Conservation (phyloP, 129 eudicot species). For the Solidago caesia region DNA sequence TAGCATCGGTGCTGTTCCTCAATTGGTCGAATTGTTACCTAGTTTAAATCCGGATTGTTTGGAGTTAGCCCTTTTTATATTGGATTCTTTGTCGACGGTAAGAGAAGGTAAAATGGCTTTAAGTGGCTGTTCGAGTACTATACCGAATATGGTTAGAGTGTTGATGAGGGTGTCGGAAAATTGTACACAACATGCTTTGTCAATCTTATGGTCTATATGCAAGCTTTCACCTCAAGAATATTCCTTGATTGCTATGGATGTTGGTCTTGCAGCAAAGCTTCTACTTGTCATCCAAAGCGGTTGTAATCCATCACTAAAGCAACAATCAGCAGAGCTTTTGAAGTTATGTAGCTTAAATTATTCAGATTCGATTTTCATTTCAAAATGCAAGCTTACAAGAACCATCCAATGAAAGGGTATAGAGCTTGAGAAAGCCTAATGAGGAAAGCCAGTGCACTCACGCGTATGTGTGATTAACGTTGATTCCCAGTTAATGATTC, state of each 20-base stretch:
- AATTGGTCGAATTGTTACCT: constrained; percentile 14
- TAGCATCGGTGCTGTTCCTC: constrained; percentile 20
- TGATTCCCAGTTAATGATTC: neutral
- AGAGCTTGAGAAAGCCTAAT: neutral
- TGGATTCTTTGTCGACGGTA: constrained; percentile 8
- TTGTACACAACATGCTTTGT: constrained; percentile 16
- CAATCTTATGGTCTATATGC: constrained; percentile 22
- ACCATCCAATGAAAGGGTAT: constrained; percentile 11
- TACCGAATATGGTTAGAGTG: constrained; percentile 19
- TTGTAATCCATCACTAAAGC: constrained; percentile 21
- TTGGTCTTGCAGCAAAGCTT: constrained; percentile 24
- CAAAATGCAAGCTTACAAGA: constrained; percentile 22
- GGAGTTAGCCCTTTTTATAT: constrained; percentile 4
- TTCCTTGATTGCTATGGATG: constrained; percentile 19
- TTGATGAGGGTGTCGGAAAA: constrained; percentile 22
- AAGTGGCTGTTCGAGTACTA: constrained; percentile 16
- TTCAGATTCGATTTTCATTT: constrained; percentile 18
- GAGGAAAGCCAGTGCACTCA: neutral
- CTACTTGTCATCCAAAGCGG: constrained; percentile 24
- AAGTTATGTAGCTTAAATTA: constrained; percentile 26
- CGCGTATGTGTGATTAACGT: neutral
- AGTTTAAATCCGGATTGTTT: constrained; percentile 14
- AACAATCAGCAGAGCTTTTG: constrained; percentile 20
- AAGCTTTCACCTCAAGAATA: constrained; percentile 22
- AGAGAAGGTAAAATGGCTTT: constrained; percentile 14